These are phyloP conservation scores for Nematodospora anomalae DNA, from an alignment of 1,139 yeast species.

Conservation along the genomic window DNA sequence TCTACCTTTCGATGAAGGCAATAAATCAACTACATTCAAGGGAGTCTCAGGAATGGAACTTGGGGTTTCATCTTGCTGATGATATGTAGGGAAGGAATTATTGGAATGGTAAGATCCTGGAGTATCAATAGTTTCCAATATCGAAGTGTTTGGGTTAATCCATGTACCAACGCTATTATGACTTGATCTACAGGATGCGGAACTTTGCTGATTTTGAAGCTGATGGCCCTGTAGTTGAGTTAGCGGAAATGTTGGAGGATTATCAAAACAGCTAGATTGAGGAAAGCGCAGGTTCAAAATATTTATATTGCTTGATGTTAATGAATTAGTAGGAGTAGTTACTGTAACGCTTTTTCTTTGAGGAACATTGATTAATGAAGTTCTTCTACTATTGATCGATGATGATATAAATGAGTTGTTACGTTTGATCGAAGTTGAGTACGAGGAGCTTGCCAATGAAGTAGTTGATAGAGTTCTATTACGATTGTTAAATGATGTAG, in stretches of 20 bases:
- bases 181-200: slow-evolving; percentile 11
- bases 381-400: slow-evolving; percentile 24
- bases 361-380: slow-evolving; percentile 14
- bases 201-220: slow-evolving; percentile 10
- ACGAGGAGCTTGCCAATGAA: slow-evolving; percentile 17
- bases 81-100: slow-evolving; percentile 19
- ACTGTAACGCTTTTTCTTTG: slow-evolving; percentile 11
- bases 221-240: slow-evolving; percentile 1
- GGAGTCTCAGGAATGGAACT: slow-evolving; percentile 20
- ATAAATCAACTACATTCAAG: slow-evolving; percentile 21
- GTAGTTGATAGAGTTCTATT: slow-evolving; percentile 14
- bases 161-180: slow-evolving; percentile 16
- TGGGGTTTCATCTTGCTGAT: slow-evolving; percentile 11
- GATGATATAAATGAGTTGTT: slow-evolving; percentile 15
- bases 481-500: slow-evolving; percentile 11
- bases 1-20: slow-evolving; percentile 15
- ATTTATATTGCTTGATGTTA: slow-evolving; percentile 30
- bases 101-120: slow-evolving; percentile 29
- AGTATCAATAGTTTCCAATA: slow-evolving; percentile 16
- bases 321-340: slow-evolving; percentile 18
- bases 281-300: slow-evolving; percentile 28
- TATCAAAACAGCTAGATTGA: slow-evolving; percentile 30
- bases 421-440: slow-evolving; percentile 17
- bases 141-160: slow-evolving; percentile 10
- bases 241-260: slow-evolving; percentile 9